Conservation (phyloP, 495 filamentous ascomycete genomes). For the Aspergillus mulundensis region DNA sequence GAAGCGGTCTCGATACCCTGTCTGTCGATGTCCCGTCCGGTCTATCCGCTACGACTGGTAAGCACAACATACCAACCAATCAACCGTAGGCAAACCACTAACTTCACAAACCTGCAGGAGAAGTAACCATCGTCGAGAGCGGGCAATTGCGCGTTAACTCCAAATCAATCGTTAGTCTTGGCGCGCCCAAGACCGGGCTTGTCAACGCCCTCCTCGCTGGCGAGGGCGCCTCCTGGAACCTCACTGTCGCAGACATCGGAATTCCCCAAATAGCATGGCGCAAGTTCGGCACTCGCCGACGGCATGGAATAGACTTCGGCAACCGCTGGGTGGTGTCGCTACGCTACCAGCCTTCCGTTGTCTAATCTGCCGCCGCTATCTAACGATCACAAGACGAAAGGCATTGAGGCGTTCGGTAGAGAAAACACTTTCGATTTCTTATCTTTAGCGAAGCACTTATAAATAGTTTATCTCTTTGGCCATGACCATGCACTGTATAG, state of each 20-base stretch:
- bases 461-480: background rate
- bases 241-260: constrained; percentile 83
- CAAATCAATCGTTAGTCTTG: constrained; percentile 74
- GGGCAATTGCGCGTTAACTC: constrained; percentile 68
- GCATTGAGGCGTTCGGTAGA: constrained; percentile 12
- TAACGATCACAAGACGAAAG: constrained; percentile 4
- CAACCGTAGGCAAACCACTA: constrained; percentile 18
- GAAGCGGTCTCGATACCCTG: constrained; percentile 69
- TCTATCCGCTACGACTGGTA: constrained; percentile 73
- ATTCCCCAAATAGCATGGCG: constrained; percentile 78
- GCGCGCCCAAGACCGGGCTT: constrained; percentile 78
- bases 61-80: constrained; percentile 30
- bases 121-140: constrained; percentile 57
- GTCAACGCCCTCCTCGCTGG: constrained; percentile 64
- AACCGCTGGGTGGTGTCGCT: constrained; percentile 70
- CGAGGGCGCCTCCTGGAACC: constrained; percentile 57
- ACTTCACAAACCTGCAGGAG: constrained; percentile 31
- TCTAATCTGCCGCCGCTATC: background rate
- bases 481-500: background rate
- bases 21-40: constrained; percentile 86
- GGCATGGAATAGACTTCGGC: constrained; percentile 80
- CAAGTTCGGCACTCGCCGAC: constrained; percentile 73
- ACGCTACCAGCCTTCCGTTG: constrained; percentile 29
- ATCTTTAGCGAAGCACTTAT: background rate
- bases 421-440: background rate